Percentiles rank a stretch among this genome's conserved stretches.
These are phyloP conservation scores for Colletotrichum nymphaeae DNA, from an alignment of 2,329 filamentous ascomycete genomes.

Conservation along the genomic window DNA sequence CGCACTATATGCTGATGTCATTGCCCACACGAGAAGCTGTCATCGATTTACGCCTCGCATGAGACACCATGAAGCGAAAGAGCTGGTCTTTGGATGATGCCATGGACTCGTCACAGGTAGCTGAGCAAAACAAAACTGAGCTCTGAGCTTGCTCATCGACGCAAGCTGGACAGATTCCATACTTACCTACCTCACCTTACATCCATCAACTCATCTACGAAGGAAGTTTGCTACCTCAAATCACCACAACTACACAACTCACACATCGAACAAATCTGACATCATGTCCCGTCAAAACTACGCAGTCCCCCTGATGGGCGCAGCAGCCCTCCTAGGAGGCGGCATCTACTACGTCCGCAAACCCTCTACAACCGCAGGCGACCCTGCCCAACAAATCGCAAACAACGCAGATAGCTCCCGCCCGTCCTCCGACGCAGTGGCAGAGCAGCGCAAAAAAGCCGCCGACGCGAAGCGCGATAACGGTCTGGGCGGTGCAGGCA, in stretches of 20 bases:
- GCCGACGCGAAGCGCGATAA: conserved; percentile 45
- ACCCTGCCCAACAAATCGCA: conserved; percentile 22
- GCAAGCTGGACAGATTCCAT: too few relatives aligned
- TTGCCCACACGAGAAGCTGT: conserved; percentile 28
- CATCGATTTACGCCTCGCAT: conserved; percentile 33
- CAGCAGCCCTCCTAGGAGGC: conserved; percentile 26
- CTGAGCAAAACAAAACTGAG: conserved; percentile 3
- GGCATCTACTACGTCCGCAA: conserved; percentile 31
- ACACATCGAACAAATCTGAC: not conserved
- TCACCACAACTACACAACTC: too few relatives aligned
- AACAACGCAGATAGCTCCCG: conserved; percentile 6
- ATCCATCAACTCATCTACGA: too few relatives aligned
- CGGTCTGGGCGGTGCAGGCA: conserved; percentile 45
- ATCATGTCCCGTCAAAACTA: conserved; percentile 24
- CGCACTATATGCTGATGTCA: conserved; percentile 35
- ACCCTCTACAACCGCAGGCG: conserved; percentile 1
- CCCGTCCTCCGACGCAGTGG: conserved; percentile 23
- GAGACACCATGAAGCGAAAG: not conserved
- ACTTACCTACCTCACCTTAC: too few relatives aligned
- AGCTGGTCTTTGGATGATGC: conserved; percentile 26
- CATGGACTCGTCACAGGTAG: conserved; percentile 22
- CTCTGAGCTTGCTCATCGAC: not conserved
- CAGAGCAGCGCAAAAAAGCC: conserved; percentile 15
- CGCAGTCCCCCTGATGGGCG: conserved; percentile 24
- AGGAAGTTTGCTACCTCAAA: too few relatives aligned